A percentile compares a stretch with the other conserved stretches of the same genome.
phyloP scores from a whole-genome alignment of 2,329 filamentous ascomycete genomes.

The Fusarium sp. region DNA sequence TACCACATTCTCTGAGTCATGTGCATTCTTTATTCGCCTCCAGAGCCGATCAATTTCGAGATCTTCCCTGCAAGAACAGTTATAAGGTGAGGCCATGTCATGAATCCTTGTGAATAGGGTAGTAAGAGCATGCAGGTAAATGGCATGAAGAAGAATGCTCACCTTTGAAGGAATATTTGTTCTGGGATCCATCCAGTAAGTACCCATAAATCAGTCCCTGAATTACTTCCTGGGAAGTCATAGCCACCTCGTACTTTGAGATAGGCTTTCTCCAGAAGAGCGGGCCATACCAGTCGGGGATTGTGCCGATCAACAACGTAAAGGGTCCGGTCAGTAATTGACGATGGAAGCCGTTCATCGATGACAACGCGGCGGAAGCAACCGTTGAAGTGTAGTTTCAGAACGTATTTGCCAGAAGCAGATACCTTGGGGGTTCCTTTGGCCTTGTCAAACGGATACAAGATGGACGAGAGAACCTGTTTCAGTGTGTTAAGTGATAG shows the following conservation, averaged over 20 bases:
- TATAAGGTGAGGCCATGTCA: conserved; percentile 18
- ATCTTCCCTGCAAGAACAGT: conserved; percentile 72
- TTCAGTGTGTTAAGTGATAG: conserved; percentile 6
- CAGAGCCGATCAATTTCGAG: conserved; percentile 83
- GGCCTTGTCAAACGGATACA: conserved; percentile 80
- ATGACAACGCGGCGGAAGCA: conserved; percentile 89
- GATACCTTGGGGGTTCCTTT: conserved; percentile 74
- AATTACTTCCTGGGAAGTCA: conserved; percentile 98
- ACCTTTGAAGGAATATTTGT: conserved; percentile 90
- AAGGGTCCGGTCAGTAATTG: conserved; percentile 80
- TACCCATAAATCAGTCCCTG: conserved; percentile 93
- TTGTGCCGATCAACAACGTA: conserved; percentile 91
- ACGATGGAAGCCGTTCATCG: conserved; percentile 88
- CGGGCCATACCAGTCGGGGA: conserved; percentile 88
- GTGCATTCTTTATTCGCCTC: conserved; percentile 81
- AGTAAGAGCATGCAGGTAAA: neutral
- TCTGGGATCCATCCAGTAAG: conserved; percentile 97
- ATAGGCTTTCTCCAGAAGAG: conserved; percentile 95
- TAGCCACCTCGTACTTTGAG: conserved; percentile 96
- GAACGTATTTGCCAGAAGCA: conserved; percentile 87
- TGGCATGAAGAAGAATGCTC: conserved; percentile 35
- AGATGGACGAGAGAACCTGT: conserved; percentile 78
- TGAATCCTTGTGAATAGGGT: neutral
- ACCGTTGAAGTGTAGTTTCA: conserved; percentile 96
- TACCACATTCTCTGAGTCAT: conserved; percentile 84